phyloP scores from a whole-genome alignment of 2,329 filamentous ascomycete genomes.

The Nemania sp. region DNA sequence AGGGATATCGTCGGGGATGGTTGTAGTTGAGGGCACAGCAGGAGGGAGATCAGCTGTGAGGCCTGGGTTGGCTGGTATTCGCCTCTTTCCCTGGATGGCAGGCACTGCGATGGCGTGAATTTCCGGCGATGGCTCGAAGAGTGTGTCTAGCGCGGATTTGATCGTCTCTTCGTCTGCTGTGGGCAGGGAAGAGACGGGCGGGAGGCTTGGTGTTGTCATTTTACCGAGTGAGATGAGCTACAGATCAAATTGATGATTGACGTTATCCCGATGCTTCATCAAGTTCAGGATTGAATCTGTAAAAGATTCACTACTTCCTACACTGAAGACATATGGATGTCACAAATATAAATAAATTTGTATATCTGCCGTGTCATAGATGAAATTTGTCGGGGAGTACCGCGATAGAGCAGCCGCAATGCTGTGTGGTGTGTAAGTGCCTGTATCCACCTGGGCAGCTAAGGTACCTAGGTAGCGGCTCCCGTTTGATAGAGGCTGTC shows the following conservation, averaged over 20 bases:
- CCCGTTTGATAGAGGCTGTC: no score
- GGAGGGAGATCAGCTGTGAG: slow-evolving; percentile 84
- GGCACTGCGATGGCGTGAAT: slow-evolving; percentile 75
- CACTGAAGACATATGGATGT: no score
- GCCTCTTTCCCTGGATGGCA: slow-evolving; percentile 52
- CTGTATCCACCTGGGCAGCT: no score
- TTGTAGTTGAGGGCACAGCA: slow-evolving; percentile 56
- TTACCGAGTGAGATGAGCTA: background rate
- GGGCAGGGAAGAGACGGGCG: slow-evolving; percentile 59
- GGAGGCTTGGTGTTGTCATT: slow-evolving; percentile 49
- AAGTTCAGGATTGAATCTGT: no score
- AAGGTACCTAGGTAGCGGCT: no score
- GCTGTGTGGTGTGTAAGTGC: no score
- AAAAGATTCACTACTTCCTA: no score
- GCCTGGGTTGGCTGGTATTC: slow-evolving; percentile 64
- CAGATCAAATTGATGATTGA: no score
- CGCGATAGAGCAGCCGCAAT: no score
- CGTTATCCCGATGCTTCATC: no score
- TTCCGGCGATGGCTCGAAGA: slow-evolving; percentile 81
- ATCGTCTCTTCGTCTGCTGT: slow-evolving; percentile 59
- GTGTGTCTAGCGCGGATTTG: slow-evolving; percentile 67
- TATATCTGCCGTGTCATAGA: background rate
- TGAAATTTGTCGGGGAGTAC: slow-evolving; percentile 8
- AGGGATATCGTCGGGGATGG: slow-evolving; percentile 52
- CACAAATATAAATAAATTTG: no score